Evolutionary conservation across 164 flowering plant species (phyloP).

Genomic region (Platanus orientalis): DNA sequence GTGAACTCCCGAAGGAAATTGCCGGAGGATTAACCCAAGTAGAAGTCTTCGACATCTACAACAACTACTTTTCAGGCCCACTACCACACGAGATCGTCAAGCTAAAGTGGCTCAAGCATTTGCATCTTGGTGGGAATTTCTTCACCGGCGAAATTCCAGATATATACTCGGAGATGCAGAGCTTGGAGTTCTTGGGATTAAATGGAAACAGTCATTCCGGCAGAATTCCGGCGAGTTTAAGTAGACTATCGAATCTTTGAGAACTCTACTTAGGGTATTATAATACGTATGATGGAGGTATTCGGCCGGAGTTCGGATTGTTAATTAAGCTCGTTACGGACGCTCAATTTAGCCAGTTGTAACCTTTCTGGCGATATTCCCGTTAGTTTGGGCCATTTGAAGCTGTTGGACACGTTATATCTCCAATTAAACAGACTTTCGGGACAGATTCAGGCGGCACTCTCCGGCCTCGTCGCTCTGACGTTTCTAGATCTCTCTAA

Average conservation of each 20-base stretch:
- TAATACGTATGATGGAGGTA: constrained; percentile 44
- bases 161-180: constrained; percentile 40
- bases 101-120: too few species aligned
- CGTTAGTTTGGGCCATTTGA: constrained; percentile 40
- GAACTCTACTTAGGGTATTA: constrained; percentile 45
- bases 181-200: constrained; percentile 32
- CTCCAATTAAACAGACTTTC: constrained; percentile 61
- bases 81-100: constrained; percentile 43
- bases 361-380: constrained; percentile 79
- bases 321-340: constrained; percentile 30
- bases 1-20: constrained; percentile 55
- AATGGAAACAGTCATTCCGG: constrained; percentile 57
- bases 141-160: constrained; percentile 43
- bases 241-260: constrained; percentile 32
- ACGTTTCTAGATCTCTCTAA: constrained; percentile 66
- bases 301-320: constrained; percentile 63
- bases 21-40: constrained; percentile 58
- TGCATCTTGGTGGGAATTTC: constrained; percentile 52
- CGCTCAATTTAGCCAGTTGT: constrained; percentile 54
- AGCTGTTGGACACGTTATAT: constrained; percentile 50
- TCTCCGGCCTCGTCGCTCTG: constrained; percentile 47
- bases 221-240: constrained; percentile 45
- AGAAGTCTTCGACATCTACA: constrained; percentile 53
- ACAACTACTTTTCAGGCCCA: constrained; percentile 41
- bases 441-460: constrained; percentile 60